These are phyloP conservation scores for Candida nonsorbophila DNA, from an alignment of 805 yeast genomes.

Conservation along the genomic window DNA sequence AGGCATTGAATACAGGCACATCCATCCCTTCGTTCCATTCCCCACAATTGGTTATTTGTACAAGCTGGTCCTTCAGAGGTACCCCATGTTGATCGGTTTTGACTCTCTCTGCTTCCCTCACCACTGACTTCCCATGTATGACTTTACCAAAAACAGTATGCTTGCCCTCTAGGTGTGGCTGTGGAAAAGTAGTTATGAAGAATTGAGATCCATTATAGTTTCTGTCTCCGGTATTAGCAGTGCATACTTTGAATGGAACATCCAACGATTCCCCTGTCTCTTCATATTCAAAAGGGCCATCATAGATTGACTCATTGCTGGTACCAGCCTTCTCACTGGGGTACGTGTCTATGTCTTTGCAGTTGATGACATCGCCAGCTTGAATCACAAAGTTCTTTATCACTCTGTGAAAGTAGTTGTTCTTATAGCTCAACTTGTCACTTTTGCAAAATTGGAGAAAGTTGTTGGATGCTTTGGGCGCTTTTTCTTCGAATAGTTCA, in stretches of 20 bases:
- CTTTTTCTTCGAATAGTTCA: constrained; percentile 42
- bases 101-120: constrained; percentile 57
- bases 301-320: constrained; percentile 25
- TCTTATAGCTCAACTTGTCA: constrained; percentile 27
- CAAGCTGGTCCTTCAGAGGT: constrained; percentile 30
- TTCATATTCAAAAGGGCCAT: constrained; percentile 48
- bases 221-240: constrained; percentile 54
- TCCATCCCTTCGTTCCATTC: constrained; percentile 49
- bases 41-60: constrained; percentile 57
- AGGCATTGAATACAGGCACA: constrained; percentile 59
- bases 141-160: constrained; percentile 78
- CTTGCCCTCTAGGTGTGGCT: constrained; percentile 70
- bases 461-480: constrained; percentile 54
- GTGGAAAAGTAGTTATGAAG: constrained; percentile 63
- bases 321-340: constrained; percentile 24
- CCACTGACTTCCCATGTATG: constrained; percentile 59
- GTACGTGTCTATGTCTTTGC: constrained; percentile 21
- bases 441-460: constrained; percentile 43
- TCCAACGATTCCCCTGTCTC: constrained; percentile 42
- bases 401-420: constrained; percentile 54
- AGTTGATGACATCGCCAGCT: constrained; percentile 51
- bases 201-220: constrained; percentile 58
- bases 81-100: constrained; percentile 37
- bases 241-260: constrained; percentile 48
- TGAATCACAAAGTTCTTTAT: constrained; percentile 68